These are phyloP conservation scores for Alternaria burnsii DNA, from an alignment of 2,329 filamentous ascomycete species.

Conservation along the genomic window DNA sequence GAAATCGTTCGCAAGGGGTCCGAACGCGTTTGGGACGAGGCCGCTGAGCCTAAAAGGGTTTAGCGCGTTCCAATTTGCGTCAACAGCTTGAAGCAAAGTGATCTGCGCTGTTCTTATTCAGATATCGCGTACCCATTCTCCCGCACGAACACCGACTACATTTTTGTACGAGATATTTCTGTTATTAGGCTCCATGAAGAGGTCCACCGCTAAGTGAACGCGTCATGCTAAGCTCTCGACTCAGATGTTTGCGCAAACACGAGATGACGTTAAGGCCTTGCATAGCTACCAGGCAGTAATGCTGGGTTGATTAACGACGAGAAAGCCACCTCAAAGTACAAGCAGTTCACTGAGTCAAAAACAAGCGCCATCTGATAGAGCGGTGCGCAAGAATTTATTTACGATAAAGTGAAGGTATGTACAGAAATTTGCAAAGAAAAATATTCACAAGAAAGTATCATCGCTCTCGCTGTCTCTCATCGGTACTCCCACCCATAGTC, in stretches of 20 bases:
- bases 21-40: neutral
- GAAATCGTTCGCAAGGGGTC: neutral
- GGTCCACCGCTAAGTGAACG: neutral
- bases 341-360: neutral
- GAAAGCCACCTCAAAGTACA: neutral
- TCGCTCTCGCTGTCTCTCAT: neutral
- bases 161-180: neutral
- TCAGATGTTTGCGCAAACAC: neutral
- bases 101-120: neutral
- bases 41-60: neutral
- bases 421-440: constrained; percentile 1
- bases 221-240: neutral
- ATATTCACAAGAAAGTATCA: neutral
- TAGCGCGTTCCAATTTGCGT: neutral
- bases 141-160: neutral
- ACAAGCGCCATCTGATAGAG: neutral
- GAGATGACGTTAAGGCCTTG: neutral
- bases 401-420: constrained; percentile 3
- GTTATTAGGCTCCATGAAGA: neutral
- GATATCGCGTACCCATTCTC: neutral
- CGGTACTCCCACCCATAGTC: neutral
- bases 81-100: neutral
- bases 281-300: neutral
- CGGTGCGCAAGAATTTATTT: neutral
- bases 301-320: neutral